Percentiles rank a stretch among this genome's conserved stretches.
Evolutionary conservation across 2,329 filamentous ascomycete genomes (phyloP).

Genomic region (Colletotrichum tropicale): DNA sequence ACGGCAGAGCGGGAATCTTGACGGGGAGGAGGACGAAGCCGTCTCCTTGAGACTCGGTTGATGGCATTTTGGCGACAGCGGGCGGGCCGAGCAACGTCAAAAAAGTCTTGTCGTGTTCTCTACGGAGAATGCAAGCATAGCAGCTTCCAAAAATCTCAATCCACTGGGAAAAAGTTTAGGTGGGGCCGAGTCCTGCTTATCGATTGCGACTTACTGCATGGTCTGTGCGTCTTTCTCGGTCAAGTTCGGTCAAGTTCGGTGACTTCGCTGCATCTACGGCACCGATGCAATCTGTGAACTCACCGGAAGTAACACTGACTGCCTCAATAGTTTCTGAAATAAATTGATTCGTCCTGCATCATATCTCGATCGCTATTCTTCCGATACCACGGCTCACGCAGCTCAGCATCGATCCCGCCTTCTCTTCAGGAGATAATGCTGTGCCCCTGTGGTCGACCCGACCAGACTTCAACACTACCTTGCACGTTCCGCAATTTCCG

Average conservation of each 20-base stretch:
- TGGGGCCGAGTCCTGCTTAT: not conserved
- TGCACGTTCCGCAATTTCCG: slow-evolving; percentile 60
- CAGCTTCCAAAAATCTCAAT: slow-evolving; percentile 1
- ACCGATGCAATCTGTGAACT: not conserved
- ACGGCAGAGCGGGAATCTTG: slow-evolving; percentile 65
- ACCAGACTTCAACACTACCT: slow-evolving; percentile 44
- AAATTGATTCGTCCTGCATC: slow-evolving; percentile 4
- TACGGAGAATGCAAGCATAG: not conserved
- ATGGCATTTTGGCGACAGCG: slow-evolving; percentile 28
- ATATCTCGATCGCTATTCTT: slow-evolving; percentile 53
- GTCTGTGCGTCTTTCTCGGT: not conserved
- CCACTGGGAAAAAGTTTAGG: not conserved
- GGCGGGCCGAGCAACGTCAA: not conserved
- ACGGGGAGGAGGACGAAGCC: slow-evolving; percentile 76
- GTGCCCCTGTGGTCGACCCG: slow-evolving; percentile 54
- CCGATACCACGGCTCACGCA: slow-evolving; percentile 59
- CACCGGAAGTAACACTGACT: not conserved
- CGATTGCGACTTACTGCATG: not conserved
- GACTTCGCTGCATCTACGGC: not conserved
- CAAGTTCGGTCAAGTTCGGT: not conserved
- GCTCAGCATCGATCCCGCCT: slow-evolving; percentile 47
- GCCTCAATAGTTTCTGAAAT: not conserved
- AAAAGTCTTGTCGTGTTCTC: not conserved
- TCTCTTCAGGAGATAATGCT: slow-evolving; percentile 50
- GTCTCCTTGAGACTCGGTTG: slow-evolving; percentile 30